A percentile compares a stretch with the other conserved stretches of the same genome.
Evolutionary conservation across 2,329 filamentous ascomycete species (phyloP).

Genomic region (Colletotrichum sublineola): DNA sequence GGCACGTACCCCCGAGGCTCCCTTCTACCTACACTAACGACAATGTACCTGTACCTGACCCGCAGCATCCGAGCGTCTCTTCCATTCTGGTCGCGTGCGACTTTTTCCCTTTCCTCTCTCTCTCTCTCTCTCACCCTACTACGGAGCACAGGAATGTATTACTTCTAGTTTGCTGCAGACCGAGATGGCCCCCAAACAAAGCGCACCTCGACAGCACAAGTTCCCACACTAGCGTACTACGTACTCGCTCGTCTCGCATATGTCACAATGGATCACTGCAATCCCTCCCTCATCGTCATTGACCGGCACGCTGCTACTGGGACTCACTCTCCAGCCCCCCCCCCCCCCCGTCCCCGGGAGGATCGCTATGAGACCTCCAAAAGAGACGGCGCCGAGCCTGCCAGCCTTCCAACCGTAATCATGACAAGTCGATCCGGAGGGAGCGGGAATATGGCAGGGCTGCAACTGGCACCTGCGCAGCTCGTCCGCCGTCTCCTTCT

Average conservation of each 20-base stretch:
- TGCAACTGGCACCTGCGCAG: conserved; percentile 29
- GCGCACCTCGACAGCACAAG: background rate
- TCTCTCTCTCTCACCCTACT: background rate
- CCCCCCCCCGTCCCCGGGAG: background rate
- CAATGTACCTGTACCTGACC: conserved; percentile 37
- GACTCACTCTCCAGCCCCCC: too few species aligned
- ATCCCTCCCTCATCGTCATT: background rate
- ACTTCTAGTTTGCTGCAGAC: background rate
- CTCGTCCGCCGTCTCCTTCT: conserved; percentile 1
- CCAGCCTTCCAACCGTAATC: conserved; percentile 1
- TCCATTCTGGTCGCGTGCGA: conserved; percentile 21
- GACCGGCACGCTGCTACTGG: background rate
- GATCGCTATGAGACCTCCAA: conserved; percentile 25
- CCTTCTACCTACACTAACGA: background rate
- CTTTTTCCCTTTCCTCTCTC: conserved; percentile 2
- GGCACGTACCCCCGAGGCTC: conserved; percentile 8
- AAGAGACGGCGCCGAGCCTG: conserved; percentile 10
- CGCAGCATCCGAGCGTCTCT: conserved; percentile 36
- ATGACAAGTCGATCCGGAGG: conserved; percentile 17
- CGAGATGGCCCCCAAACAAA: conserved; percentile 15
- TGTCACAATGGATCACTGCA: background rate
- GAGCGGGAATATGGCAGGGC: background rate
- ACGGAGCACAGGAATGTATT: too few species aligned
- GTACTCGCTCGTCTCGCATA: background rate
- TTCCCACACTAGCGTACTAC: background rate